Evolutionary conservation across 23 red algal species (phyloP).

Genomic region (Agarophyton chilense): DNA sequence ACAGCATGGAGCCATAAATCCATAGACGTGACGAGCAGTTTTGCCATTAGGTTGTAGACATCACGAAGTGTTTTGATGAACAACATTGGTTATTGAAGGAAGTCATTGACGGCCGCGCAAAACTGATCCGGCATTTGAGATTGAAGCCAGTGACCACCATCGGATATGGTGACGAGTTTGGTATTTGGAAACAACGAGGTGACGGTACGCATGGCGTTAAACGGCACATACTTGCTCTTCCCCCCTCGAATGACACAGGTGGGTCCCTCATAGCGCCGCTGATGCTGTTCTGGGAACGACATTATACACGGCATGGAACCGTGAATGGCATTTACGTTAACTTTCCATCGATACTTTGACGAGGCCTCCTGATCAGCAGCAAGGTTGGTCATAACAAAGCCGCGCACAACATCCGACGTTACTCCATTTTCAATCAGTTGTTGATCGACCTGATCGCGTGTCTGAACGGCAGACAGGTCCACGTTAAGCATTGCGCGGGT

Average conservation of each 20-base stretch:
- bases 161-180: slow-evolving; percentile 70
- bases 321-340: slow-evolving; percentile 11
- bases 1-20: no score
- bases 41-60: no score
- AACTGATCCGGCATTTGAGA: slow-evolving; percentile 85
- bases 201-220: slow-evolving; percentile 62
- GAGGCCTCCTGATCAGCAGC: not conserved
- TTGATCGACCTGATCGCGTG: slow-evolving; percentile 53
- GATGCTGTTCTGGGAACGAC: slow-evolving; percentile 34
- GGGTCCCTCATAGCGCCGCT: slow-evolving; percentile 38
- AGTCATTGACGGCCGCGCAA: slow-evolving; percentile 77
- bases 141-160: slow-evolving; percentile 89
- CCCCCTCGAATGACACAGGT: slow-evolving; percentile 82
- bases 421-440: slow-evolving; percentile 57
- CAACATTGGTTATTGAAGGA: slow-evolving; percentile 52
- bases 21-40: no score
- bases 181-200: slow-evolving; percentile 72
- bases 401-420: slow-evolving; percentile 51
- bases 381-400: slow-evolving; percentile 88
- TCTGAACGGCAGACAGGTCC: slow-evolving; percentile 5
- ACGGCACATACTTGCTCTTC: slow-evolving; percentile 76
- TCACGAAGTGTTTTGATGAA: no score
- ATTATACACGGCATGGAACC: slow-evolving; percentile 27
- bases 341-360: slow-evolving; percentile 30
- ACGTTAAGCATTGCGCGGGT: slow-evolving; percentile 32